Conservation (phyloP, 2,329 filamentous ascomycete genomes). For the Plectosphaerella plurivora region DNA sequence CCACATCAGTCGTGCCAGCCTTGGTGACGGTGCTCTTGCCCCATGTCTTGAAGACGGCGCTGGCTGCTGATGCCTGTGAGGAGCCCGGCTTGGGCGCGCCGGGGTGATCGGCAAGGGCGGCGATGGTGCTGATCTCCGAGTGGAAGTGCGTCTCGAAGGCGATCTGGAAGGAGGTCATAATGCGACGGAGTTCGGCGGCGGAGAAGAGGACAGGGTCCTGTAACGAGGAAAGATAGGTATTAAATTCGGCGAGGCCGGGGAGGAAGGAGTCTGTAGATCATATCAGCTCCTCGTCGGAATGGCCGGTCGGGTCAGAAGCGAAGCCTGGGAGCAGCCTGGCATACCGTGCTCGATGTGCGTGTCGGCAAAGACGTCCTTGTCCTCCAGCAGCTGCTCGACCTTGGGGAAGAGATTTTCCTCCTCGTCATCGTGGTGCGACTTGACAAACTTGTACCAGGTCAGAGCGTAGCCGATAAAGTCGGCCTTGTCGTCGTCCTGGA, state of each 20-base stretch:
- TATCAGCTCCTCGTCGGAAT: background rate
- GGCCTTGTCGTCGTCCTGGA: constrained; percentile 44
- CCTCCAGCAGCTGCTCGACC: constrained; percentile 45
- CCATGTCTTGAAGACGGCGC: constrained; percentile 53
- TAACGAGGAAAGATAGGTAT: constrained; percentile 44
- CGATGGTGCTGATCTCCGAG: constrained; percentile 49
- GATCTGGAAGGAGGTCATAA: constrained; percentile 46
- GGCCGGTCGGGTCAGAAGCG: background rate
- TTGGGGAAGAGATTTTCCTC: constrained; percentile 52
- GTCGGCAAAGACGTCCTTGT: constrained; percentile 44
- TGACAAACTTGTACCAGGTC: constrained; percentile 56
- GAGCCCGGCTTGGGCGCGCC: constrained; percentile 43
- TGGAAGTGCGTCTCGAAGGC: constrained; percentile 52
- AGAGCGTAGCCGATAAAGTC: constrained; percentile 55
- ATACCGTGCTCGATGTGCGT: constrained; percentile 53
- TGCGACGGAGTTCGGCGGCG: constrained; percentile 35
- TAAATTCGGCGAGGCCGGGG: constrained; percentile 44
- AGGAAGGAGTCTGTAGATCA: constrained; percentile 39
- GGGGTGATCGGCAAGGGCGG: constrained; percentile 42
- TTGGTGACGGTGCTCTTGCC: constrained; percentile 61
- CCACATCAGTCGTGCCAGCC: constrained; percentile 53
- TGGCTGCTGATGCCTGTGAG: constrained; percentile 38
- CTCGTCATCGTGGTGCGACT: constrained; percentile 57
- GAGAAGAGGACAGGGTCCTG: constrained; percentile 36
- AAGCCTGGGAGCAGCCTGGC: constrained; percentile 6